Percentiles rank a stretch among this genome's conserved stretches.
phyloP scores from a whole-genome alignment of 164 flowering plant species.

The Brasenia schreberi region DNA sequence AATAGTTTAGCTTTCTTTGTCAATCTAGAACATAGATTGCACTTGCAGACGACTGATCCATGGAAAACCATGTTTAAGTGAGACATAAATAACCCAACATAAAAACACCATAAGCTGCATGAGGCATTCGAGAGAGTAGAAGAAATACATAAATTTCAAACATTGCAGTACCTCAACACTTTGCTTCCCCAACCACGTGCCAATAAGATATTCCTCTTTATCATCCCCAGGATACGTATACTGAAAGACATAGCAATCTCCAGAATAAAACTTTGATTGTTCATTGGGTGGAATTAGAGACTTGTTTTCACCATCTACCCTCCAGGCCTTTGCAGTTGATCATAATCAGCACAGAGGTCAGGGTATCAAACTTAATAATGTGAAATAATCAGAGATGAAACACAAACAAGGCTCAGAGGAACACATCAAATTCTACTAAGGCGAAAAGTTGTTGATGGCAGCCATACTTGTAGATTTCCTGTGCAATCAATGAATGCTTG shows the following conservation, averaged over 20 bases:
- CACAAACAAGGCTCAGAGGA: background rate
- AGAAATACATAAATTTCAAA: too few relatives aligned
- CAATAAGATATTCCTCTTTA: slow-evolving; percentile 74
- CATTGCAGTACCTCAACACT: slow-evolving; percentile 54
- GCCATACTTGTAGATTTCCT: slow-evolving; percentile 68
- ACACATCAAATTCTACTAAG: background rate
- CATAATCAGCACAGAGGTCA: background rate
- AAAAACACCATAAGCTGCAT: background rate
- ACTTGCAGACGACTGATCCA: too few relatives aligned
- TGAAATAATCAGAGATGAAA: background rate
- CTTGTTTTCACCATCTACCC: slow-evolving; percentile 67
- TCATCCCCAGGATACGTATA: slow-evolving; percentile 92
- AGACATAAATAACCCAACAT: too few relatives aligned
- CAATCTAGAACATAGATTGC: too few relatives aligned
- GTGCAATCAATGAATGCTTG: slow-evolving; percentile 91
- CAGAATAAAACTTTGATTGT: slow-evolving; percentile 80
- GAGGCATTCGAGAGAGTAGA: background rate
- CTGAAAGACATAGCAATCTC: slow-evolving; percentile 93
- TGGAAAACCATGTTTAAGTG: too few relatives aligned
- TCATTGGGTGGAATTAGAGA: slow-evolving; percentile 55
- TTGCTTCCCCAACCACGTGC: slow-evolving; percentile 96
- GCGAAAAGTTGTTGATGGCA: slow-evolving; percentile 10
- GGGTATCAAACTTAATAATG: background rate
- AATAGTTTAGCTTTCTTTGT: too few relatives aligned
- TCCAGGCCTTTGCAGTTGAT: slow-evolving; percentile 68